These are phyloP conservation scores for Fusarium pseudograminearum DNA, from an alignment of 2,329 filamentous ascomycete species.

Conservation along the genomic window DNA sequence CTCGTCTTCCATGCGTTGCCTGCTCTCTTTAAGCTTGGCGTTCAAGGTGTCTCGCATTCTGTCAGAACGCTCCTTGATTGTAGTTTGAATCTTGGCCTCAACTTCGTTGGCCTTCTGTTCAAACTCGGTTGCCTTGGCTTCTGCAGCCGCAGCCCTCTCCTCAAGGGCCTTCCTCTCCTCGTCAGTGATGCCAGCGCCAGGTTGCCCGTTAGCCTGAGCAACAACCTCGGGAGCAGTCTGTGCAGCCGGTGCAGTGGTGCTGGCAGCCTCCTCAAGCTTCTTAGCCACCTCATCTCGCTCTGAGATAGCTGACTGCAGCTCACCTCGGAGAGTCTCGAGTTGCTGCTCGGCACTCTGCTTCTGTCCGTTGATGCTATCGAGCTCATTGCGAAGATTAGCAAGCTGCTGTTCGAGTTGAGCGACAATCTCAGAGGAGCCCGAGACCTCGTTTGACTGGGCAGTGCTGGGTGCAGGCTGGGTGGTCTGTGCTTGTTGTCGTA, in stretches of 20 bases:
- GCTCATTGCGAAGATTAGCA: conserved; percentile 65
- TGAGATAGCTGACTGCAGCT: conserved; percentile 71
- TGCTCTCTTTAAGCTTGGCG: conserved; percentile 77
- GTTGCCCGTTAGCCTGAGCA: conserved; percentile 50
- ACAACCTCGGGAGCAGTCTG: conserved; percentile 56
- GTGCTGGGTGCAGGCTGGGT: conserved; percentile 55
- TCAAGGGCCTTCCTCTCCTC: conserved; percentile 72
- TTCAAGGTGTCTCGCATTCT: conserved; percentile 77
- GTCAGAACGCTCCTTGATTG: conserved; percentile 74
- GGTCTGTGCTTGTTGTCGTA: conserved; percentile 52
- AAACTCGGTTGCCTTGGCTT: conserved; percentile 72
- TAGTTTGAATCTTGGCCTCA: conserved; percentile 70
- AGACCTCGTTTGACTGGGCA: conserved; percentile 51
- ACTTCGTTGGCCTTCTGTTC: conserved; percentile 73
- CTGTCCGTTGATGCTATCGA: conserved; percentile 74
- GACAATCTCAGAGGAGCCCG: conserved; percentile 60
- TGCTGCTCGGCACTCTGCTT: conserved; percentile 76
- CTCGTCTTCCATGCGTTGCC: conserved; percentile 63
- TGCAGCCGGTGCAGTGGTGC: conserved; percentile 49
- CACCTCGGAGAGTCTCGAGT: conserved; percentile 64
- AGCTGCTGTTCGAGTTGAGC: conserved; percentile 64
- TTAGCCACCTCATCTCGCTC: conserved; percentile 72
- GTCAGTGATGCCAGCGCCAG: conserved; percentile 57
- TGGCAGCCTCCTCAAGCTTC: conserved; percentile 52
- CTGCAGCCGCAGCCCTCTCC: conserved; percentile 69